Evolutionary conservation across 1,284 basidiomycete genomes (phyloP).

Genomic region (Hortiboletus rubellus): DNA sequence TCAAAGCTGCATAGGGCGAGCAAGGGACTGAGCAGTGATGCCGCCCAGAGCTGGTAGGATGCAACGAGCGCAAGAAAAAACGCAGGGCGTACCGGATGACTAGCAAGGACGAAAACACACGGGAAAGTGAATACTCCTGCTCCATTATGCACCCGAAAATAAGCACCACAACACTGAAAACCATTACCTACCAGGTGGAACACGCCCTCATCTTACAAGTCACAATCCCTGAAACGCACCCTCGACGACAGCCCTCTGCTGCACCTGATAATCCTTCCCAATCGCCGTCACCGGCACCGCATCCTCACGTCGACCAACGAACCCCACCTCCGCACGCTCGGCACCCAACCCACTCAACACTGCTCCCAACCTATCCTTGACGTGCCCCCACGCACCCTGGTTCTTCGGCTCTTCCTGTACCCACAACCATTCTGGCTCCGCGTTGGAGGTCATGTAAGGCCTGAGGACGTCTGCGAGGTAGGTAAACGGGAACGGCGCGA

Average conservation of each 20-base stretch:
- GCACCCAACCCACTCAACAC: slow-evolving; percentile 48
- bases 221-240: slow-evolving; percentile 55
- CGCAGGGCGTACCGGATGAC: too few species aligned
- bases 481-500: slow-evolving; percentile 81
- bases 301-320: slow-evolving; percentile 68
- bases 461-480: slow-evolving; percentile 49
- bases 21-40: too few species aligned
- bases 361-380: slow-evolving; percentile 53
- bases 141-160: not conserved
- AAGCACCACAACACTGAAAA: not conserved
- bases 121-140: not conserved
- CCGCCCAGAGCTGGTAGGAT: too few species aligned
- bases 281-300: slow-evolving; percentile 80
- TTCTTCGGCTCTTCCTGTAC: slow-evolving; percentile 88
- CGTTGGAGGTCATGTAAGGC: slow-evolving; percentile 42
- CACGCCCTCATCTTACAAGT: too few species aligned
- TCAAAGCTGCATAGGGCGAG: too few species aligned
- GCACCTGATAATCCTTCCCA: slow-evolving; percentile 63
- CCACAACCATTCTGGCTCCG: slow-evolving; percentile 54
- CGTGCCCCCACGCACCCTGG: slow-evolving; percentile 78
- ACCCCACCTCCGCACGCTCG: slow-evolving; percentile 37
- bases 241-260: slow-evolving; percentile 62
- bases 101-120: too few species aligned
- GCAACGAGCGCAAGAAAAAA: too few species aligned
- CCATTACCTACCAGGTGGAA: not conserved